A percentile compares a stretch with the other conserved stretches of the same genome.
Conservation (phyloP, 768 basidiomycete genomes). For the Cyclocybe cylindracea region DNA sequence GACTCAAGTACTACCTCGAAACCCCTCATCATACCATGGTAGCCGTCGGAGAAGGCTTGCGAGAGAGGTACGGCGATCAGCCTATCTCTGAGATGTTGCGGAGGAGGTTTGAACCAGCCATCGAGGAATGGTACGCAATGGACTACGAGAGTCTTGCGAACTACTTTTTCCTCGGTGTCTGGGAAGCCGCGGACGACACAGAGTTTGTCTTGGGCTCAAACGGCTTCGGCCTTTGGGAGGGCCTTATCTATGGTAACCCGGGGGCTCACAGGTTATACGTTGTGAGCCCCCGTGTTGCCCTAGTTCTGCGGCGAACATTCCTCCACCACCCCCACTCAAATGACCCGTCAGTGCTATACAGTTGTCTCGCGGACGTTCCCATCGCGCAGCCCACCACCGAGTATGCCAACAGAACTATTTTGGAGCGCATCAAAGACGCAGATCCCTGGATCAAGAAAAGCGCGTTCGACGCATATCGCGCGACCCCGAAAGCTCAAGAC, state of each 20-base stretch:
- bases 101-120: constrained; percentile 19
- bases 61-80: constrained; percentile 19
- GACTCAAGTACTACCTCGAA: constrained; percentile 31
- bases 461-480: constrained; percentile 17
- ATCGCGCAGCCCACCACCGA: constrained; percentile 13
- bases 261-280: constrained; percentile 34
- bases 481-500: constrained; percentile 17
- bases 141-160: constrained; percentile 29
- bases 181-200: constrained; percentile 30
- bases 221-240: constrained; percentile 35
- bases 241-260: constrained; percentile 17
- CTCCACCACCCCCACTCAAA: constrained; percentile 11
- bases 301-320: constrained; percentile 26
- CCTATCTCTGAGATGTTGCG: constrained; percentile 20
- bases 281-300: constrained; percentile 33
- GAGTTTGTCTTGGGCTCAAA: constrained; percentile 36
- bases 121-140: constrained; percentile 24
- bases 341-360: constrained; percentile 20
- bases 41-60: constrained; percentile 19
- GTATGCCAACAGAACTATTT: constrained; percentile 10
- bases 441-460: constrained; percentile 4
- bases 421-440: constrained; percentile 6
- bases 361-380: constrained; percentile 23
- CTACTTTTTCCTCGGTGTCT: constrained; percentile 32
- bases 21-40: constrained; percentile 27